Evolutionary conservation across 768 basidiomycete species (phyloP), one percentile per base, ranked within the genome.

Genomic region (Suillus subaureus): DNA sequence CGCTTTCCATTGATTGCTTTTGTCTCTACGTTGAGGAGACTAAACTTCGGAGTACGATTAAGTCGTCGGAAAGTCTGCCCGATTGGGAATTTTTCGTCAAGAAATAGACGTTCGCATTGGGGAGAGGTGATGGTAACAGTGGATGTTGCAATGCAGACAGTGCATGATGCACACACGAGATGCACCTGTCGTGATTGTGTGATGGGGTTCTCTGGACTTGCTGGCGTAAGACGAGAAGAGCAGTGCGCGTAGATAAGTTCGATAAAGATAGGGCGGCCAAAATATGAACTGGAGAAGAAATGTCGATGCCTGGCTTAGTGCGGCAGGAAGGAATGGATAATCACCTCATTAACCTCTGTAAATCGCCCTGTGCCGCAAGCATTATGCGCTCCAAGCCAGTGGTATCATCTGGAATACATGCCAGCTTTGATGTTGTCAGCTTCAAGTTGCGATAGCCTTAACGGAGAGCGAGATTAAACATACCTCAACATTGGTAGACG

Each of bases 311-410:
- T 60, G 12, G 28, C 11, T 61, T 40, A 43, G 43, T 33, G 4
- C 40, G 18, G 37, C 33, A 35, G 39, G 21, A 61, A 42, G 33
- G 11, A 21, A 65, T 70, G 21, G n/a, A 28, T n/a, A 4, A 12
- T 18, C 70, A 89, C 90, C 90, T 90, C 26, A 91, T 76, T 21
- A 89, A 76, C 31, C 89, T 82, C 73, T 91, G 90, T 7, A 92
- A 74, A 72, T 91, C 89, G 5, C 90, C 90, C 68, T 89, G 88
- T 0, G 89, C 85, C 40, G 88, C 85, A 35, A 91, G 81, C 64
- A 88, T 84, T 61, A 91, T 85, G 31, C 90, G 84, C 74, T 91
- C 90, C 21, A 91, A 66, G 39, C 88, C 88, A 35, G 84, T 88
- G 4, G 66, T 68, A 39, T 75, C 75, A 23, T 52, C 28, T 0